Percentiles rank a stretch among this genome's conserved stretches.
Evolutionary conservation across 768 basidiomycete genomes (phyloP).

Genomic region (Albatrellus ellisii): DNA sequence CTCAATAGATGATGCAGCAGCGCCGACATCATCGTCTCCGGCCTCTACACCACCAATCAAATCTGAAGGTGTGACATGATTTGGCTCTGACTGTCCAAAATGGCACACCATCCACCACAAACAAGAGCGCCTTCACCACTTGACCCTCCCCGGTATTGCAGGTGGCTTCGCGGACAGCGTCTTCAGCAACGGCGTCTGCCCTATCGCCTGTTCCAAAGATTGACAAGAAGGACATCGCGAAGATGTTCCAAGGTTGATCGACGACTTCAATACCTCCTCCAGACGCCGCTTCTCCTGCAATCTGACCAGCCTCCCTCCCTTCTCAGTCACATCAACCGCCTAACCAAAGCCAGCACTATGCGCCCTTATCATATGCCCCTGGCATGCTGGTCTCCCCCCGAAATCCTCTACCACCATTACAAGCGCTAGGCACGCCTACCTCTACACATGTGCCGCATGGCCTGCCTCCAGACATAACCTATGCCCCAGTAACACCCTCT

Average conservation of each 20-base stretch:
- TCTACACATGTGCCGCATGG: constrained; percentile 34
- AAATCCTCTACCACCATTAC: constrained; percentile 30
- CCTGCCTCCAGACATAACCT: constrained; percentile 41
- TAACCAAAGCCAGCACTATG: too few relatives aligned
- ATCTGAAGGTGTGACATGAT: too few relatives aligned
- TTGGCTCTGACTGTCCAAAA: too few relatives aligned
- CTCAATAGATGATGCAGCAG: too few relatives aligned
- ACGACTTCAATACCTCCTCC: constrained; percentile 13
- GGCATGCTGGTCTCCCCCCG: too few relatives aligned
- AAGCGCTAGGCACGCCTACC: constrained; percentile 42
- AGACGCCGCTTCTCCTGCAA: too few relatives aligned
- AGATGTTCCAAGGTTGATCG: constrained; percentile 42
- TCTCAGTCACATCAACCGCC: too few relatives aligned
- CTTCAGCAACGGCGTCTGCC: constrained; percentile 14
- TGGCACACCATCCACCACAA: constrained; percentile 8
- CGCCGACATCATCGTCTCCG: too few relatives aligned
- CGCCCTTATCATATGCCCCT: constrained; percentile 56
- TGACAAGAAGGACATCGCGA: too few relatives aligned
- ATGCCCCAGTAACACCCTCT: constrained; percentile 63
- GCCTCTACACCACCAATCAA: too few relatives aligned
- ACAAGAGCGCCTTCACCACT: constrained; percentile 9
- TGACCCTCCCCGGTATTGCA: constrained; percentile 18
- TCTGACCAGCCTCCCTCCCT: too few relatives aligned
- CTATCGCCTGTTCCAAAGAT: too few relatives aligned
- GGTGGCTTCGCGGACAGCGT: constrained; percentile 16